Evolutionary conservation across 306 rosid species (phyloP), one percentile per base, ranked within the genome.

Genomic region (Gillenia trifoliata): DNA sequence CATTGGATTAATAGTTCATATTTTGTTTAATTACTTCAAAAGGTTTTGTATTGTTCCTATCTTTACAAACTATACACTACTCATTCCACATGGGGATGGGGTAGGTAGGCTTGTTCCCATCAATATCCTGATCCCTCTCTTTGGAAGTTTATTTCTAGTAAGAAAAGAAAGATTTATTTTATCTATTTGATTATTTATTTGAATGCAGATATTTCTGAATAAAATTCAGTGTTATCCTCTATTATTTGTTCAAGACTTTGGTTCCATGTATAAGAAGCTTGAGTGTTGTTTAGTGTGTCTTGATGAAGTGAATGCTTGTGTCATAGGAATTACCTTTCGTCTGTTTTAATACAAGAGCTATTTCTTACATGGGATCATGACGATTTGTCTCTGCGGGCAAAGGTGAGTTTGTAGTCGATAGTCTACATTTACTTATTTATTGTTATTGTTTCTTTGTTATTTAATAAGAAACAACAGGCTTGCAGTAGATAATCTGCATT

Each of bases 361-460:
- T 94, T 94, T 87, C 85, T 94, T 79, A 87, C 96, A 11, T 94
- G 97, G 98, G 98, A 94, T 85, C 98, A 94, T 81, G 98, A 94
- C 30, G 98, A 94, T 83, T 77, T 94, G 70, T 81, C 98, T 83
- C 86, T 94, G 64, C 88, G 98, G 33, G 90, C 89, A 71, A 94
- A 90, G 95, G 98, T 84, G 73, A 66, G 88, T 79, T 76, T 66
- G 38, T 61, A 64, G 40, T 40, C 9, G 52, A 16, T 65, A 16
- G 15, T 40, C 16, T 41, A 36, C 25, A 29, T 29, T 29, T 62
- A 30, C 16, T 16, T 30, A 30, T 62, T 16, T 62, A 30, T 40
- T 26, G 62, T 71, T 3, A 38, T 38, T 16, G 20, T 47, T 47
- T 16, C 20, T 47, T 47, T 47, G 52, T 25, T 19, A 57, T 56